These are phyloP conservation scores for Botrytis fragariae DNA, from an alignment of 2,329 filamentous ascomycete genomes.

Conservation along the genomic window DNA sequence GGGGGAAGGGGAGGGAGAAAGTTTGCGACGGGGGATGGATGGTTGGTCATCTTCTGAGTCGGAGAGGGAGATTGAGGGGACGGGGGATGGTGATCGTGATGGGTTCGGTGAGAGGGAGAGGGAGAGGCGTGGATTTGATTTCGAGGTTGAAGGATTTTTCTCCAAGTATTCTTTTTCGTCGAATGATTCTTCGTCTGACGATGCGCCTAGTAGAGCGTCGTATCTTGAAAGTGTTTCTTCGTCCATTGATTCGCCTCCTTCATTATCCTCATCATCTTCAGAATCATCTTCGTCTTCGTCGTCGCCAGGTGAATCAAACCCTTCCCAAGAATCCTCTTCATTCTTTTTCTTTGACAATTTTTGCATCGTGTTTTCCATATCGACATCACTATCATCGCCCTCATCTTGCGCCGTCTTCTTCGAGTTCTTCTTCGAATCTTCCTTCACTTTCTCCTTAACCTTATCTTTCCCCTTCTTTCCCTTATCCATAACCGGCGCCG, in stretches of 20 bases:
- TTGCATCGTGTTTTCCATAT: constrained; percentile 9
- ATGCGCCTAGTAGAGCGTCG: constrained; percentile 35
- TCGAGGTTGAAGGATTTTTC: constrained; percentile 19
- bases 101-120: constrained; percentile 29
- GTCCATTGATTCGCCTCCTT: constrained; percentile 29
- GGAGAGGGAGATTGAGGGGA: constrained; percentile 7
- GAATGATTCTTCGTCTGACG: constrained; percentile 37
- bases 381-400: constrained; percentile 18
- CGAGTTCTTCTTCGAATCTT: constrained; percentile 3
- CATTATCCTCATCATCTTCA: constrained; percentile 20
- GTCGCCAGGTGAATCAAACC: constrained; percentile 26
- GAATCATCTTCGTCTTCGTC: constrained; percentile 21
- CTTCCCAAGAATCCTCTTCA: constrained; percentile 25
- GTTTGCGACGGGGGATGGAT: not conserved
- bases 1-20: constrained; percentile 20
- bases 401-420: constrained; percentile 17
- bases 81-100: constrained; percentile 25
- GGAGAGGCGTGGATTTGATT: constrained; percentile 23
- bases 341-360: not conserved
- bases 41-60: constrained; percentile 18
- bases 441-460: constrained; percentile 23
- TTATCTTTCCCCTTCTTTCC: constrained; percentile 26
- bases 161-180: constrained; percentile 30
- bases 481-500: constrained; percentile 29
- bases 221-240: constrained; percentile 34